phyloP scores from a whole-genome alignment of 129 eudicot genomes.

The Solidago caesia region DNA sequence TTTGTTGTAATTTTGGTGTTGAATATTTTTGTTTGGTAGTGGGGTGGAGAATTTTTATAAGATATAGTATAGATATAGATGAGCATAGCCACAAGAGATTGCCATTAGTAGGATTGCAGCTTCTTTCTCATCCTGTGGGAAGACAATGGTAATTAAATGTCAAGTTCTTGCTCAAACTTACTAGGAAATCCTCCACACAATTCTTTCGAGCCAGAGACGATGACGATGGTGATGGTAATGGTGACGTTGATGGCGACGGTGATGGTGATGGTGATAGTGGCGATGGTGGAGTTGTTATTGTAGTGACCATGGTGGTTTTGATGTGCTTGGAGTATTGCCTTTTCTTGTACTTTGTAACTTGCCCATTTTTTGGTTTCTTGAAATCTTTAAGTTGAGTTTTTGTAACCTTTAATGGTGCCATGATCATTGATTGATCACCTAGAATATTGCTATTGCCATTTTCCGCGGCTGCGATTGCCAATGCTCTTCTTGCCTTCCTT shows the following conservation, averaged over 20 bases:
- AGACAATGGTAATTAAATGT: constrained; percentile 11
- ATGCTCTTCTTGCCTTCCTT: constrained; percentile 62
- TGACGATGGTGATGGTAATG: constrained; percentile 8
- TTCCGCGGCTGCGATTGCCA: constrained; percentile 34
- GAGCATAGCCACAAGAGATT: constrained; percentile 55
- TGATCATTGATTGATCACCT: background rate
- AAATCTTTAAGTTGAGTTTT: constrained; percentile 25
- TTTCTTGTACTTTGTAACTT: constrained; percentile 30
- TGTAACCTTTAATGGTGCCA: constrained; percentile 12
- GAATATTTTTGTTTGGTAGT: no score
- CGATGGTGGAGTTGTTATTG: background rate
- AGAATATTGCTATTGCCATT: constrained; percentile 8
- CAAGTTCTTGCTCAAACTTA: constrained; percentile 41
- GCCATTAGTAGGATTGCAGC: constrained; percentile 66
- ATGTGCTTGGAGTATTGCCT: constrained; percentile 24
- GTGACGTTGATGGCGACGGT: background rate
- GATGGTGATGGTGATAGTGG: constrained; percentile 6
- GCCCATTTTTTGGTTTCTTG: constrained; percentile 26
- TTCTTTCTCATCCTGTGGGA: constrained; percentile 59
- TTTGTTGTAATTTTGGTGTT: no score
- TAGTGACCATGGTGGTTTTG: background rate
- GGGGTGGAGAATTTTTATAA: no score
- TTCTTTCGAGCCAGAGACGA: constrained; percentile 19
- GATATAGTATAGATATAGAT: no score
- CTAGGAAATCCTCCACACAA: constrained; percentile 41